Evolutionary conservation across 164 flowering plant genomes (phyloP), one percentile per base, ranked within the genome.

Genomic region (Santalum album): DNA sequence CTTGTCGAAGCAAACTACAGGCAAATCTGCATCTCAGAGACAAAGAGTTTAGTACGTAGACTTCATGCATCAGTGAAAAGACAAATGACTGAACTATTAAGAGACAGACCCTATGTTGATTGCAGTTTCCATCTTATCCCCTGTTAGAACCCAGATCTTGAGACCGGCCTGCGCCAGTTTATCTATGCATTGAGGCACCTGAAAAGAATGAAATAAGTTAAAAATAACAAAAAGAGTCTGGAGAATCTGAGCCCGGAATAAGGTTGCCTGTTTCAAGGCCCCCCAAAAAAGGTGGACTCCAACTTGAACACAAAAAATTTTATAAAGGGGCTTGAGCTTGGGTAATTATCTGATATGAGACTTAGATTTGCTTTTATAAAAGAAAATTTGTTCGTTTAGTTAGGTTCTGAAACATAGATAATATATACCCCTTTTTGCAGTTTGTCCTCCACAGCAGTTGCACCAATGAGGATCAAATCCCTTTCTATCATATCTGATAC

Each of bases 61-160:
- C 38, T 25, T 14, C 4, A 43, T 35, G 43, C 25, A 25, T 25
- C 20, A 23, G 6, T 27, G 18, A 29, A 51, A 25, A 15, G 40
- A 10, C 26, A 17, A 22, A 21, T 11, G 24, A 42, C 23, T 35
- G 6, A 43, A 21, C 1, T 26, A 10, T 19, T 43, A 53, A 60
- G 58, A 56, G 27, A 62, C 84, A 51, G 23, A 90, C 99, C 99
- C 99, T 46, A 94, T 90, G 62, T 94, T 94, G 60, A 94, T 86
- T 61, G 99, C 99, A 62, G 99, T 94, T 80, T 94, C 99, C 96
- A 87, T 86, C 73, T 90, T 94, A 70, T 94, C 99, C 52, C 99
- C 99, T 22, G 99, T 94, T 70, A 94, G 78, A 58, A 94, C 95
- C 99, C 99, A 94, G 63, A 94, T 65, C 75, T 94, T 94, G 35